Evolutionary conservation across 1,284 basidiomycete species (phyloP).

Genomic region (Puccinia horiana): DNA sequence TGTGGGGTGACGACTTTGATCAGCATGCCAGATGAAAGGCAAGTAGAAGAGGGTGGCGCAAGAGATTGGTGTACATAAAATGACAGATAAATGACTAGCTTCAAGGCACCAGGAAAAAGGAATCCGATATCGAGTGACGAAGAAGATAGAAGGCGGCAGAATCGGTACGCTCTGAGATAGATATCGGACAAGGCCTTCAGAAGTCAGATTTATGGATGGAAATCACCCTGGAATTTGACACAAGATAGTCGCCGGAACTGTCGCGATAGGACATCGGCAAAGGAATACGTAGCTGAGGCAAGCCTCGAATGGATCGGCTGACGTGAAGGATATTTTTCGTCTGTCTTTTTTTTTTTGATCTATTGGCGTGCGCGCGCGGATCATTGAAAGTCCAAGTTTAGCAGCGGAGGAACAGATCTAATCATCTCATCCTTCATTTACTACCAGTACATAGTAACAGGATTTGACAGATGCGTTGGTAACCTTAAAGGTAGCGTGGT

Average conservation of each 20-base stretch:
- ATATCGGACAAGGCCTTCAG: constrained; percentile 8
- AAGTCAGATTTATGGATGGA: constrained; percentile 10
- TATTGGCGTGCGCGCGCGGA: not conserved
- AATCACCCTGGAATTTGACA: constrained; percentile 31
- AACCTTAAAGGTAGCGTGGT: not conserved
- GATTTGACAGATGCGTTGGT: constrained; percentile 12
- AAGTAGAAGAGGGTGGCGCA: constrained; percentile 34
- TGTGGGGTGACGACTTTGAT: constrained; percentile 43
- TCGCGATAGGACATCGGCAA: not conserved
- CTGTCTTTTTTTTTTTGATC: not conserved
- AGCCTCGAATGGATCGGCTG: constrained; percentile 32
- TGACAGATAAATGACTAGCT: not conserved
- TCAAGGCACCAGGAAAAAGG: not conserved
- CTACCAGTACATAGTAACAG: constrained; percentile 5
- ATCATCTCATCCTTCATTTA: constrained; percentile 6
- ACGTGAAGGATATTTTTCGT: constrained; percentile 21
- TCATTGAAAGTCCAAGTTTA: not conserved
- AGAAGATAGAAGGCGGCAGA: constrained; percentile 15
- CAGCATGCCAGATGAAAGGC: constrained; percentile 13
- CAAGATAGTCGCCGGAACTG: constrained; percentile 1
- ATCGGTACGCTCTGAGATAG: constrained; percentile 18
- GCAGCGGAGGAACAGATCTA: constrained; percentile 39
- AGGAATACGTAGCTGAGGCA: constrained; percentile 14
- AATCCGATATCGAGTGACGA: constrained; percentile 9
- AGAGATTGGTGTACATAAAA: not conserved